phyloP scores from a whole-genome alignment of 495 filamentous ascomycete genomes.

The Evernia prunastri region DNA sequence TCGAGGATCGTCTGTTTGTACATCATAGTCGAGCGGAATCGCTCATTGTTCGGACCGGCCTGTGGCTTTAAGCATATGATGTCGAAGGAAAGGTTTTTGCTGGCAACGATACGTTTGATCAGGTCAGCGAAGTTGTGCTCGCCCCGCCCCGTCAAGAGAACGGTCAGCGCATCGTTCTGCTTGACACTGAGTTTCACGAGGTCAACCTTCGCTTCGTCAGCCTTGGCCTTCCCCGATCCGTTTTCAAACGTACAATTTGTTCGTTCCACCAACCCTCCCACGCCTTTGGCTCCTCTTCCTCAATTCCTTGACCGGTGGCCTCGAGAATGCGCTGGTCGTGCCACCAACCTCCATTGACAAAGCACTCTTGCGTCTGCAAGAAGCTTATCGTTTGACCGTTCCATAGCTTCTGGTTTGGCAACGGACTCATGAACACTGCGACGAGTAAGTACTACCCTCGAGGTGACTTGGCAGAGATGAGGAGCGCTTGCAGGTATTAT shows the following conservation, averaged over 20 bases:
- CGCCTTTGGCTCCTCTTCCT: conserved; percentile 70
- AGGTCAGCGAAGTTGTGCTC: conserved; percentile 70
- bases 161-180: conserved; percentile 78
- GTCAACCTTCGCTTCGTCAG: conserved; percentile 51
- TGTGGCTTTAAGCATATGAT: conserved; percentile 83
- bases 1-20: conserved; percentile 84
- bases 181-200: conserved; percentile 75
- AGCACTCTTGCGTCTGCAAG: conserved; percentile 65
- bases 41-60: conserved; percentile 68
- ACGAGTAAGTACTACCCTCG: background rate
- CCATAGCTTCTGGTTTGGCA: conserved; percentile 89
- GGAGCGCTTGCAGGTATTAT: conserved; percentile 73
- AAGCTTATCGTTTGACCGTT: conserved; percentile 65
- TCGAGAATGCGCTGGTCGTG: conserved; percentile 82
- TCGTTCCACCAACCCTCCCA: conserved; percentile 99
- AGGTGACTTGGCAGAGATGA: background rate
- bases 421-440: conserved; percentile 79
- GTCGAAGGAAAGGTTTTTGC: conserved; percentile 78
- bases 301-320: conserved; percentile 77
- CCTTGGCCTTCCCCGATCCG: background rate
- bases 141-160: conserved; percentile 84
- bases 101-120: conserved; percentile 73
- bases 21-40: conserved; percentile 67
- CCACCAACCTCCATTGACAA: conserved; percentile 94
- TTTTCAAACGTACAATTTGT: conserved; percentile 52